Conservation (phyloP, 805 yeast genomes). For the Kluyveromyces nonfermentans region DNA sequence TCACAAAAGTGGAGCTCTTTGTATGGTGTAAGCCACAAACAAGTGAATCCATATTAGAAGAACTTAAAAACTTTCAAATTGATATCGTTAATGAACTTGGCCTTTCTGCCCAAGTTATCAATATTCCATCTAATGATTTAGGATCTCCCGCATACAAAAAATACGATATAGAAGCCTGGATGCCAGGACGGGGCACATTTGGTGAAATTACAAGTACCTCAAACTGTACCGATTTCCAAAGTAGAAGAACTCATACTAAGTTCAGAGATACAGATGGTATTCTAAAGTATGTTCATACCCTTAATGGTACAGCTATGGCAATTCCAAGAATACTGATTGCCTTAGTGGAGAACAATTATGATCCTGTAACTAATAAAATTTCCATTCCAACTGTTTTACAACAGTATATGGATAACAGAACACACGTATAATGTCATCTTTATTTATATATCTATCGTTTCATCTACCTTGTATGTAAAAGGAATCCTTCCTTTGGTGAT, state of each 20-base stretch:
- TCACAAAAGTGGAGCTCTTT: slow-evolving; percentile 88
- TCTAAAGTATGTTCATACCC: slow-evolving; percentile 56
- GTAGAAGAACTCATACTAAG: slow-evolving; percentile 70
- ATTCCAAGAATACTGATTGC: slow-evolving; percentile 88
- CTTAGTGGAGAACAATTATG: slow-evolving; percentile 76
- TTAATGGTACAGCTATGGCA: slow-evolving; percentile 95
- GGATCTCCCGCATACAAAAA: slow-evolving; percentile 92
- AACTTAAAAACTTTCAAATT: slow-evolving; percentile 54
- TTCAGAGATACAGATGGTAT: slow-evolving; percentile 32
- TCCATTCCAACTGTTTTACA: slow-evolving; percentile 59
- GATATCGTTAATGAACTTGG: slow-evolving; percentile 59
- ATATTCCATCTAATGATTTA: slow-evolving; percentile 84
- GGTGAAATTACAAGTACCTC: slow-evolving; percentile 91
- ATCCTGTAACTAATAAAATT: slow-evolving; percentile 44
- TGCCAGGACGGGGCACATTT: slow-evolving; percentile 93
- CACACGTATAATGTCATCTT: slow-evolving; percentile 14
- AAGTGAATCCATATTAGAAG: slow-evolving; percentile 46
- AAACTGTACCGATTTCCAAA: slow-evolving; percentile 85
- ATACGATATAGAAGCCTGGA: slow-evolving; percentile 93
- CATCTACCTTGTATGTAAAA: too few relatives aligned
- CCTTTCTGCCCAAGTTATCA: slow-evolving; percentile 66
- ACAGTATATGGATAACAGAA: slow-evolving; percentile 62
- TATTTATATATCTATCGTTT: too few relatives aligned
- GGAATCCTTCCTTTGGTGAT: neutral
- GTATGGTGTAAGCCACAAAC: slow-evolving; percentile 48